These are phyloP conservation scores for Gossypium rotundifolium DNA, from an alignment of 345 rosid genomes.

Conservation along the genomic window DNA sequence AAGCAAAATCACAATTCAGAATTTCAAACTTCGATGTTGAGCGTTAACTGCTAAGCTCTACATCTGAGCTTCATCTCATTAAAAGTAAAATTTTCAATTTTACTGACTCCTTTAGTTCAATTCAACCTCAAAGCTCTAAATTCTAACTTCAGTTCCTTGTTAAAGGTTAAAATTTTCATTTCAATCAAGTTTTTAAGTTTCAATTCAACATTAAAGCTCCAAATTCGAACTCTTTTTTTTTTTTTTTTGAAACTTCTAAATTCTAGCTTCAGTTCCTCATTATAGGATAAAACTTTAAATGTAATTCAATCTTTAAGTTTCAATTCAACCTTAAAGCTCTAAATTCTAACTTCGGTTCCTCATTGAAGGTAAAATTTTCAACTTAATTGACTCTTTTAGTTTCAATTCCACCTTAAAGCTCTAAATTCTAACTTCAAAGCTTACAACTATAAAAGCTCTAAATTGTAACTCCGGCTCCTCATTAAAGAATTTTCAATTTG, in stretches of 20 bases:
- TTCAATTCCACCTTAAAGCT: not conserved
- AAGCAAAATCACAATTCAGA: conserved; percentile 2
- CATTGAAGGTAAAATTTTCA: not conserved
- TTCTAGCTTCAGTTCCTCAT: not conserved
- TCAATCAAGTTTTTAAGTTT: not conserved
- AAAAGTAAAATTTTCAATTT: not conserved
- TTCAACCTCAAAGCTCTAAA: not conserved
- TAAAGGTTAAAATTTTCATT: not conserved
- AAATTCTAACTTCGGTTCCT: not conserved
- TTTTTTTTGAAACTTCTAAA: not conserved
- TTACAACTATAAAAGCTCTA: no score
- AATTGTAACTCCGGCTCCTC: no score
- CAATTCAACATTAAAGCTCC: not conserved
- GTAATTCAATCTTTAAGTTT: not conserved
- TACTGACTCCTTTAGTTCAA: not conserved
- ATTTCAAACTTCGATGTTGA: not conserved
- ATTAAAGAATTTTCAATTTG: no score
- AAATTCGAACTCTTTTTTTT: no score
- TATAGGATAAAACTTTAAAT: not conserved
- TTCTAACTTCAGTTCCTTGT: not conserved
- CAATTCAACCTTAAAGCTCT: not conserved
- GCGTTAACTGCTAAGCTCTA: not conserved
- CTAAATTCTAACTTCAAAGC: not conserved
- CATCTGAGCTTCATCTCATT: not conserved
- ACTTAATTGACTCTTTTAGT: not conserved